Conservation (phyloP, 495 filamentous ascomycete species). For the Aspergillus ellipticus region DNA sequence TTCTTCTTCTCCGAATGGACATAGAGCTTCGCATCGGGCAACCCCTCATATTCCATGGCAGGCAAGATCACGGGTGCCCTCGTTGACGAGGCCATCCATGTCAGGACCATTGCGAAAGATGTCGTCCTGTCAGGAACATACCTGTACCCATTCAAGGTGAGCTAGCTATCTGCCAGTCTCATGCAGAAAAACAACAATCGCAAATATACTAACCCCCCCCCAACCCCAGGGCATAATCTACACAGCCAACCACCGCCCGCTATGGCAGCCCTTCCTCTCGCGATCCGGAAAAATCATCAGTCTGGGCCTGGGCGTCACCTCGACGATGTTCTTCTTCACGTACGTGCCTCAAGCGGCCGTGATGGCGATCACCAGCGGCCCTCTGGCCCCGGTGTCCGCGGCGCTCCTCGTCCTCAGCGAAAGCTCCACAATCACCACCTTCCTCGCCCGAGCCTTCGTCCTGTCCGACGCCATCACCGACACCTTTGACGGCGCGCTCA, state of each 20-base stretch:
- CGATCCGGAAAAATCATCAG: slow-evolving; percentile 64
- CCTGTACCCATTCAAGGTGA: slow-evolving; percentile 78
- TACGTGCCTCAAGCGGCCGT: slow-evolving; percentile 87
- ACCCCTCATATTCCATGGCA: slow-evolving; percentile 29
- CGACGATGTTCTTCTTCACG: slow-evolving; percentile 79
- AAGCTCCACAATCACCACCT: slow-evolving; percentile 69
- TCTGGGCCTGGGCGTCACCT: slow-evolving; percentile 69
- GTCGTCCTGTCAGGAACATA: slow-evolving; percentile 73
- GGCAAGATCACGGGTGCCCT: slow-evolving; percentile 41
- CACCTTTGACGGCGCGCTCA: slow-evolving; percentile 81
- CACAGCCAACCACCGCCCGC: slow-evolving; percentile 48
- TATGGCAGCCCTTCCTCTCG: slow-evolving; percentile 65
- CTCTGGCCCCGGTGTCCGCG: slow-evolving; percentile 69
- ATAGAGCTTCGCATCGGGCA: neutral
- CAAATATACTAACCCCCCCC: neutral
- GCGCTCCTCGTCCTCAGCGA: slow-evolving; percentile 77
- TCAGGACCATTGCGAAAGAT: slow-evolving; percentile 50
- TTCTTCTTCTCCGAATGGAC: neutral
- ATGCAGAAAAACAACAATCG: slow-evolving; percentile 11
- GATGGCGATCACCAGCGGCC: slow-evolving; percentile 75
- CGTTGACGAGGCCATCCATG: slow-evolving; percentile 33
- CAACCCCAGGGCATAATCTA: slow-evolving; percentile 66
- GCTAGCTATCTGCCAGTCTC: neutral
- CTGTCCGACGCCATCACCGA: slow-evolving; percentile 79
- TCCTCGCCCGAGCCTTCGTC: slow-evolving; percentile 71